Evolutionary conservation across 2,329 filamentous ascomycete species (phyloP).

Genomic region (Bipolaris cookei): DNA sequence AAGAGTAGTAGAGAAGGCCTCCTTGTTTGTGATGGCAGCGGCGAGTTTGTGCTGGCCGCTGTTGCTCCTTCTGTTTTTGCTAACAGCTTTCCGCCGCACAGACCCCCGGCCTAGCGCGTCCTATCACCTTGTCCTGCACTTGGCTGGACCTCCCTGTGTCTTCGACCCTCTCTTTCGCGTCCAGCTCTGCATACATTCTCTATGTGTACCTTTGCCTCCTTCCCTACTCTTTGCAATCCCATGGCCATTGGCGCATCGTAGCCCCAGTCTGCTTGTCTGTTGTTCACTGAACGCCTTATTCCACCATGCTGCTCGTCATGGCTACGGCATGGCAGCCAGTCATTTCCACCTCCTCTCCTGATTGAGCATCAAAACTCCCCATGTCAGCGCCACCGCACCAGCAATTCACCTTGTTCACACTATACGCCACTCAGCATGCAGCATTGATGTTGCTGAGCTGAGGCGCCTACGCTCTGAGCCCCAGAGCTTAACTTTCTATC

Average conservation of each 20-base stretch:
- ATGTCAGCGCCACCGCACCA: neutral
- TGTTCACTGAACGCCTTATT: neutral
- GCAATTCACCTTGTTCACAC: neutral
- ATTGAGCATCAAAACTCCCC: neutral
- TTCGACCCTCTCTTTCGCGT: conserved; percentile 1
- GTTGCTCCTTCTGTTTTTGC: conserved; percentile 41
- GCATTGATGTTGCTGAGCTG: neutral
- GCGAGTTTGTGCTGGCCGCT: conserved; percentile 25
- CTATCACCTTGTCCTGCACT: conserved; percentile 25
- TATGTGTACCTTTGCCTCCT: neutral
- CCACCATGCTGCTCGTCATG: neutral
- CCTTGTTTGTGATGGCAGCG: conserved; percentile 37
- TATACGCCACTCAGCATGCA: neutral
- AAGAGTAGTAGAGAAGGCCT: conserved; percentile 27
- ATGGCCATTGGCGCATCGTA: neutral
- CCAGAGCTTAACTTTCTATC: neutral
- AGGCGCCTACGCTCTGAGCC: neutral
- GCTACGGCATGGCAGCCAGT: neutral
- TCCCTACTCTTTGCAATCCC: neutral
- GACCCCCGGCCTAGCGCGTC: conserved; percentile 27
- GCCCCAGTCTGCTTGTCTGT: neutral
- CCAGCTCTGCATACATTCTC: neutral
- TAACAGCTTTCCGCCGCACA: conserved; percentile 31
- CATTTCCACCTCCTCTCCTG: neutral
- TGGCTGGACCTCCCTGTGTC: conserved; percentile 17